A percentile compares a stretch with the other conserved stretches of the same genome.
Evolutionary conservation across 495 filamentous ascomycete species (phyloP).

Genomic region (Aspergillus haitiensis): DNA sequence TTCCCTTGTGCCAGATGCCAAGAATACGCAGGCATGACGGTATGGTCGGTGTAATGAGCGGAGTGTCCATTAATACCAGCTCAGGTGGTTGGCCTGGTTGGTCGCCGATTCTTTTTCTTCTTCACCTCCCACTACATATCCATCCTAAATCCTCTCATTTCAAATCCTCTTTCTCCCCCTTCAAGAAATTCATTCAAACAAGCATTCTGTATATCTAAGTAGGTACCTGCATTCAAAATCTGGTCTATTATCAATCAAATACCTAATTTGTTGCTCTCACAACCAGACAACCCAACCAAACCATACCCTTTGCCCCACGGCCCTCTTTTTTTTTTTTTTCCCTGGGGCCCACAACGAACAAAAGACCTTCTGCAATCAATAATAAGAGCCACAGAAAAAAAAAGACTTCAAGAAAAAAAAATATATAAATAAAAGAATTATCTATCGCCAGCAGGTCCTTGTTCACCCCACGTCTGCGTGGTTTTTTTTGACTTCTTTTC

Average conservation of each 20-base stretch:
- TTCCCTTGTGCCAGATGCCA: conserved; percentile 10
- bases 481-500: background rate
- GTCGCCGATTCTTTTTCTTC: conserved; percentile 8
- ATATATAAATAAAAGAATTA: too few relatives aligned
- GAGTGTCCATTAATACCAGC: too few relatives aligned
- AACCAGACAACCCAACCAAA: background rate
- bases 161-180: background rate
- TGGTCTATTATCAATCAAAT: background rate
- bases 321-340: conserved; percentile 8
- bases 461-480: conserved; percentile 17
- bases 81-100: conserved; percentile 1
- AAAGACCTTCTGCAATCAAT: background rate
- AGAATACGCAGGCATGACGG: background rate
- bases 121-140: background rate
- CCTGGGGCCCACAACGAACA: conserved; percentile 12
- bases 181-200: background rate
- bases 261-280: background rate
- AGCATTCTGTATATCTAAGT: background rate
- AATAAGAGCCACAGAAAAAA: background rate
- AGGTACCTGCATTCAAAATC: background rate
- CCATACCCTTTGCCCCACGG: conserved; percentile 7
- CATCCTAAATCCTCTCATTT: background rate
- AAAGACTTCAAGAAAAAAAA: conserved; percentile 8
- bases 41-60: background rate
- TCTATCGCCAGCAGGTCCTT: conserved; percentile 5